Conservation (phyloP, 345 rosid species). For the Nasturtium officinale region DNA sequence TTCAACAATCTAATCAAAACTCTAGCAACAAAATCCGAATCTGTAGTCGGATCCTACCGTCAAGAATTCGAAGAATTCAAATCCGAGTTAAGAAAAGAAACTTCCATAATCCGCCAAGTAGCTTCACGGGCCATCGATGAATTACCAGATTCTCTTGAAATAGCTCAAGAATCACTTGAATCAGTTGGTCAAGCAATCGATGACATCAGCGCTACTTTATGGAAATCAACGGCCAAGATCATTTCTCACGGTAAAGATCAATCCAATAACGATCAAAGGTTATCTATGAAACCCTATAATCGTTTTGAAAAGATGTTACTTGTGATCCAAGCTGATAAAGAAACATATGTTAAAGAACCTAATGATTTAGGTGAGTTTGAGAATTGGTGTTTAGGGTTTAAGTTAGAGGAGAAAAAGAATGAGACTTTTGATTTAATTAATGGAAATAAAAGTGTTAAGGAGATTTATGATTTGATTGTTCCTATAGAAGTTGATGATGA, state of each 20-base stretch:
- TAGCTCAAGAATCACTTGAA: constrained; percentile 76
- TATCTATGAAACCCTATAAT: constrained; percentile 51
- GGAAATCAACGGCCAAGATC: constrained; percentile 75
- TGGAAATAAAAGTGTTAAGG: constrained; percentile 46
- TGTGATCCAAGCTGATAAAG: constrained; percentile 53
- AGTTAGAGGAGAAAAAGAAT: constrained; percentile 47
- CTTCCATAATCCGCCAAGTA: constrained; percentile 58
- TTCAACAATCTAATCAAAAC: constrained; percentile 58
- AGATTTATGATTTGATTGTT: constrained; percentile 50
- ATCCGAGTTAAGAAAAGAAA: constrained; percentile 72
- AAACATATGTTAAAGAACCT: constrained; percentile 58
- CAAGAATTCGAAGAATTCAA: constrained; percentile 75
- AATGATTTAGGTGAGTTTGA: constrained; percentile 56
- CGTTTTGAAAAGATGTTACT: constrained; percentile 71
- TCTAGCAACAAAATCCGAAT: constrained; percentile 62
- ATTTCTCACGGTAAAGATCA: constrained; percentile 71
- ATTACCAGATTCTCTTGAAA: constrained; percentile 65
- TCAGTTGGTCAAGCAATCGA: constrained; percentile 80
- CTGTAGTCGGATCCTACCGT: constrained; percentile 68
- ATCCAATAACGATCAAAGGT: constrained; percentile 25
- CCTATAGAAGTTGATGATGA: constrained; percentile 53
- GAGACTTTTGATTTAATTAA: constrained; percentile 49
- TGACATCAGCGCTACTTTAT: constrained; percentile 73
- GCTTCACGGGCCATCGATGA: constrained; percentile 52
- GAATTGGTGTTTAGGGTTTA: constrained; percentile 61